Percentiles rank a stretch among this genome's conserved stretches.
Conservation (phyloP, 108 stramenopile genomes). For the Cyclostephanos tholiformis region DNA sequence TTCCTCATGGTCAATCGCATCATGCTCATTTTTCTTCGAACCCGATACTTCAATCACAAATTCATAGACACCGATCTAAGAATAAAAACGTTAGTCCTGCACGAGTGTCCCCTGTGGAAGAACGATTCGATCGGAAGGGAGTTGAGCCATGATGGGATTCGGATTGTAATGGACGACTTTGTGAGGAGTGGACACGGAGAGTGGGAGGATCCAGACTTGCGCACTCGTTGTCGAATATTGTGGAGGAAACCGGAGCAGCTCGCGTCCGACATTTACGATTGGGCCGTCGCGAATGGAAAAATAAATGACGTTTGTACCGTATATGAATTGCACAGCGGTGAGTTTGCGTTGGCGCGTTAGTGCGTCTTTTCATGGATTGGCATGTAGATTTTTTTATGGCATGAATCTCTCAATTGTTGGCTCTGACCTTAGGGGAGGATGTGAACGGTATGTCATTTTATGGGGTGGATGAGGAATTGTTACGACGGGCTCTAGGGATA, state of each 20-base stretch:
- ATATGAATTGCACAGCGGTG: slow-evolving; percentile 80
- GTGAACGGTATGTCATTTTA: slow-evolving; percentile 87
- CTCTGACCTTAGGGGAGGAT: slow-evolving; percentile 68
- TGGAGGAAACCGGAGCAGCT: slow-evolving; percentile 90
- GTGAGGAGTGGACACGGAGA: slow-evolving; percentile 77
- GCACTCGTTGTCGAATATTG: slow-evolving; percentile 79
- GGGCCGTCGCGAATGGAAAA: slow-evolving; percentile 77
- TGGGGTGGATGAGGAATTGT: slow-evolving; percentile 83
- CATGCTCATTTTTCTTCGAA: background rate
- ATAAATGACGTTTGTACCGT: slow-evolving; percentile 81
- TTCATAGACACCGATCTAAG: slow-evolving; percentile 71
- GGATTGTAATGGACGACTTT: slow-evolving; percentile 68
- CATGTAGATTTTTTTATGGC: background rate
- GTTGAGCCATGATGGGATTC: slow-evolving; percentile 54
- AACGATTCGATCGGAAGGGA: slow-evolving; percentile 69
- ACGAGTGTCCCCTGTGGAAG: slow-evolving; percentile 89
- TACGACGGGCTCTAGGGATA: slow-evolving; percentile 76
- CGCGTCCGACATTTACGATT: slow-evolving; percentile 84
- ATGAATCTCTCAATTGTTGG: background rate
- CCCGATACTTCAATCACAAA: no score
- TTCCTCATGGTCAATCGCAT: background rate
- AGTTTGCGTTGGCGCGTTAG: slow-evolving; percentile 1
- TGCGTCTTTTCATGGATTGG: background rate
- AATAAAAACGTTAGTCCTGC: slow-evolving; percentile 81
- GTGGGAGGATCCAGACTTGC: slow-evolving; percentile 68